Percentiles rank a stretch among this genome's conserved stretches.
Conservation (phyloP, 2,329 filamentous ascomycete genomes). For the Botrytis hyacinthi region DNA sequence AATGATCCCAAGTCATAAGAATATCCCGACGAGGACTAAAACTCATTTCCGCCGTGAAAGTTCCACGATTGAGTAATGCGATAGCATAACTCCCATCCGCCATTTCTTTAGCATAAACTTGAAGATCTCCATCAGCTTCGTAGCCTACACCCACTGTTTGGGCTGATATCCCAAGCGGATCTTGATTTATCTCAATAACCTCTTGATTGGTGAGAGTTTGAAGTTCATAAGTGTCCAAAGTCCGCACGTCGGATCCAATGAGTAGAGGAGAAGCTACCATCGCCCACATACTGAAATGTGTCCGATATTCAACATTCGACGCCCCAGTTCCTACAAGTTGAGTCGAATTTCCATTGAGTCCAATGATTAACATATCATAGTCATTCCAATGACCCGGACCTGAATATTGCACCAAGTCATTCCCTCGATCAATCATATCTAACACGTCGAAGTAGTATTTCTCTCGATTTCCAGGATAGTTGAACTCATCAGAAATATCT, state of each 20-base stretch:
- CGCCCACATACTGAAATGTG: constrained; percentile 33
- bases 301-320: constrained; percentile 36
- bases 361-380: constrained; percentile 34
- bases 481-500: constrained; percentile 42
- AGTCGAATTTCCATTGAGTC: constrained; percentile 27
- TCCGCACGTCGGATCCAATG: constrained; percentile 31
- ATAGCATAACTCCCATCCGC: constrained; percentile 29
- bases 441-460: constrained; percentile 33
- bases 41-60: constrained; percentile 27
- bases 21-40: constrained; percentile 28
- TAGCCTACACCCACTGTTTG: constrained; percentile 22
- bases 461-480: constrained; percentile 30
- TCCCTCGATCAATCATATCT: constrained; percentile 50
- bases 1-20: constrained; percentile 25
- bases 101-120: constrained; percentile 30
- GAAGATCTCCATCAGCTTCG: constrained; percentile 18
- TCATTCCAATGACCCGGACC: constrained; percentile 53
- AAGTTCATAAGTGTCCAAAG: constrained; percentile 22
- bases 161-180: constrained; percentile 34
- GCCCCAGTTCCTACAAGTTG: constrained; percentile 44
- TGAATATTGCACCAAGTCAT: constrained; percentile 45
- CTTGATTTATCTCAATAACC: constrained; percentile 41
- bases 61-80: constrained; percentile 28
- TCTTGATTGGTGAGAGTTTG: constrained; percentile 35
- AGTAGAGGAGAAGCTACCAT: constrained; percentile 31